Conservation (phyloP, 2,329 filamentous ascomycete species). For the Cercospora brassicicola region DNA sequence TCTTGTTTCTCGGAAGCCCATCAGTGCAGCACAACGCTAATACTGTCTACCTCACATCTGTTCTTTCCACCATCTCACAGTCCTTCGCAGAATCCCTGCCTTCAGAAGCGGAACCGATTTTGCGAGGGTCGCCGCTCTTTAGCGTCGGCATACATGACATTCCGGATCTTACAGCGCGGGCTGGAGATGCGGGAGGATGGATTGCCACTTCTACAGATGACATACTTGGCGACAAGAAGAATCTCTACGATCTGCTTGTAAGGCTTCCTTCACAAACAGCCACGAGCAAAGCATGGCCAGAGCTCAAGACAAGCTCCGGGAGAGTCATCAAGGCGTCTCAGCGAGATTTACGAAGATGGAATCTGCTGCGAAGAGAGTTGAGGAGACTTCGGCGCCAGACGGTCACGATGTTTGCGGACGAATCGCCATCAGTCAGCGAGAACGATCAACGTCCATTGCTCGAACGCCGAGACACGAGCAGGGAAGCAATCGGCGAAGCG, state of each 20-base stretch:
- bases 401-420: conserved; percentile 37
- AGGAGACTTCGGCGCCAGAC: conserved; percentile 36
- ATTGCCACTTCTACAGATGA: conserved; percentile 95
- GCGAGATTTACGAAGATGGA: conserved; percentile 80
- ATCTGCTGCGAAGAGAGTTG: conserved; percentile 56
- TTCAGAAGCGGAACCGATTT: conserved; percentile 52
- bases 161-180: conserved; percentile 65
- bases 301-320: conserved; percentile 70
- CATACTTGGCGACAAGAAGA: conserved; percentile 80
- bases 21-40: conserved; percentile 85
- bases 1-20: conserved; percentile 80
- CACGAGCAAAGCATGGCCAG: conserved; percentile 52
- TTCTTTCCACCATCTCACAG: conserved; percentile 82
- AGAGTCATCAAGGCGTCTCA: conserved; percentile 79
- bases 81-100: conserved; percentile 70
- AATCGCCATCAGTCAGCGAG: conserved; percentile 13
- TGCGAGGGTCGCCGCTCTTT: conserved; percentile 77
- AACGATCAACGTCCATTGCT: conserved; percentile 22
- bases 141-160: conserved; percentile 93
- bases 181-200: conserved; percentile 63
- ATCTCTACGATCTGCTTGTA: conserved; percentile 89
- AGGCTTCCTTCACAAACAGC: conserved; percentile 46
- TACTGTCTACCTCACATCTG: conserved; percentile 88
- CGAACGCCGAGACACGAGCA: conserved; percentile 29
- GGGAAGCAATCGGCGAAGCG: conserved; percentile 18